Conservation (phyloP, 202 grass and related monocot genomes). For the Elaeis oleifera region DNA sequence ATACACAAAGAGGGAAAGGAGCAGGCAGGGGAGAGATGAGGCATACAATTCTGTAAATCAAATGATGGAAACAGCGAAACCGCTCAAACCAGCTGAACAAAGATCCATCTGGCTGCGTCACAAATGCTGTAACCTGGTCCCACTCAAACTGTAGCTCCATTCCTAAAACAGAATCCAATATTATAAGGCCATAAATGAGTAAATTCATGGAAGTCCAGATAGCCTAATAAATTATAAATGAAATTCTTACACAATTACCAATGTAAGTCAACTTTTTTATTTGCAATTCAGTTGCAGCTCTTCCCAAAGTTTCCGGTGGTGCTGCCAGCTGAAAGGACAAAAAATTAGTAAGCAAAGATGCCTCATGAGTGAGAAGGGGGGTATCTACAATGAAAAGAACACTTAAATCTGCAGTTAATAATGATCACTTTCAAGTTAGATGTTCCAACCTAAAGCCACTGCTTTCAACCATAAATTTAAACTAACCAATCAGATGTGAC, state of each 20-base stretch:
- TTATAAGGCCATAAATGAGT: conserved; percentile 9
- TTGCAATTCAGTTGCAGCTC: conserved; percentile 76
- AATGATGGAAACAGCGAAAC: conserved; percentile 58
- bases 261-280: conserved; percentile 92
- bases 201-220: background rate
- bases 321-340: conserved; percentile 57
- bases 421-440: no score
- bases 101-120: conserved; percentile 78
- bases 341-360: background rate
- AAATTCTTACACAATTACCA: conserved; percentile 29
- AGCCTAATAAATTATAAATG: background rate
- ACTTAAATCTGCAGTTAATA: no score
- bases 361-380: no score
- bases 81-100: conserved; percentile 95
- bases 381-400: no score
- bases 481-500: no score
- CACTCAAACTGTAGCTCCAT: conserved; percentile 93
- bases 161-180: conserved; percentile 36
- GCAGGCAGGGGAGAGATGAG: no score
- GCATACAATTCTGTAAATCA: conserved; percentile 80
- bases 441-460: no score
- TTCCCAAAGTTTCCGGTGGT: conserved; percentile 56
- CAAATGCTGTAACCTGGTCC: conserved; percentile 86
- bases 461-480: no score
- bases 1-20: no score